Base-by-base conservation (phyloP, 495 filamentous ascomycete species). In the Aspergillus olivimuriae region DNA sequence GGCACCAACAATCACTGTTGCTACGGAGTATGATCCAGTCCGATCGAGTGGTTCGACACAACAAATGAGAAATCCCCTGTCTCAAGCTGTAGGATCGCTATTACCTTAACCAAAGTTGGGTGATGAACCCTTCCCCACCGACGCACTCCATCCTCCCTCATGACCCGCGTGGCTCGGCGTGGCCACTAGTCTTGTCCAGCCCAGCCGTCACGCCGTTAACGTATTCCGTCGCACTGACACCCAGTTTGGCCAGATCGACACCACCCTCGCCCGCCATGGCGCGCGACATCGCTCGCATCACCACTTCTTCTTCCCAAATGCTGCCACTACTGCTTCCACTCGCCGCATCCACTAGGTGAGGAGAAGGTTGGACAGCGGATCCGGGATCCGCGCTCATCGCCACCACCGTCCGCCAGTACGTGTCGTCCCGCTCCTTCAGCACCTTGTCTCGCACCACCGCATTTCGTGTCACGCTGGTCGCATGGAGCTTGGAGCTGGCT, bases 391-490 rank as follows among this genome's bases (percentile, higher is more conserved):
- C 60, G 46, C 65, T 62, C 57, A 64, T 57, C 21, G 56, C 62
- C 41, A 59, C 65, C 33, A 70, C 76, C 18, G 68, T 68, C 34
- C 61, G 62, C 80, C 80, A 84, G 55, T 84, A 84, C 33, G 50
- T 57, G 57, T 81, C 78, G 42, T 72, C 65, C 38, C 67, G 67
- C 39, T 61, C 61, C 57, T 79, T 72, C 49, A 83, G 60, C 43
- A 57, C 61, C 48, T 61, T 63, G 52, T 84, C 76, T 43, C 80
- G 54, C n/a, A 76, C 69, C 12, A 81, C 71, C 16, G 74, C 75
- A 59, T 81, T 83, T 32, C 75, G 61, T 9, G 80, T 56, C 33
- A 78, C 67, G 18, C 70, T 79, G 43, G 75, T 38, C 5, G 74
- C 73, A 38, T 70, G 70, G 39, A 82, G 53, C 57, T 78, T 82